Evolutionary conservation across 2,329 filamentous ascomycete genomes (phyloP), one percentile per base, ranked within the genome.

Genomic region (Arthrobotrys sphaeroides): DNA sequence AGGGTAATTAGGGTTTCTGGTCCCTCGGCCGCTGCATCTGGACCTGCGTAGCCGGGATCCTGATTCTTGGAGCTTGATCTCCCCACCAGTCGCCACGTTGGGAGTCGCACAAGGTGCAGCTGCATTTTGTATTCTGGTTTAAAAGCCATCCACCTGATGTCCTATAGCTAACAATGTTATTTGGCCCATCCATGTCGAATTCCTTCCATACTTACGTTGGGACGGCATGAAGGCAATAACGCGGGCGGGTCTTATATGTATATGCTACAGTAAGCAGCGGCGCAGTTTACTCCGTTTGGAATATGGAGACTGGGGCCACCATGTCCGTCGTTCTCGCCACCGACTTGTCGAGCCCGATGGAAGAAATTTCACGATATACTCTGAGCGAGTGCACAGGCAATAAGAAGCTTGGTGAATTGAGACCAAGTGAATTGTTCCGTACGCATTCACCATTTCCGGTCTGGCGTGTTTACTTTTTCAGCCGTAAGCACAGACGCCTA

Each of bases 401-500:
- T 18, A 12, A 16, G 16, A 53, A 20, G 49, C 28, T 53, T 33
- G 47, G n/a, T 5, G n/a, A 9, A 5, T 33, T 33, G 28, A 33
- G 5, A 33, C 28, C 10, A 33, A 5, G 28, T 33, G 10, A 16
- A 20, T 20, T 31, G 1, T 20, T 20, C 12, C 26, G 47, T 33
- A 53, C 13, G n/a, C 5, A n/a, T 12, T 16, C 18, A 33, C 51
- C 60, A 16, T 5, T 26, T 51, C 16, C 13, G 28, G 51, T 7
- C 40, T 61, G 42, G 33, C 43, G 12, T 24, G 9, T 12, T 49
- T 31, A 13, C 6, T 2, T 36, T 22, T 33, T 69, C 53, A 69
- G 65, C 65, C 45, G 43, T 69, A n/a, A 69, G 65, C 65, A 69
- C 65, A 53, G 65, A 69, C 65, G 31, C 49, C 49, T 53, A 36